Conservation (phyloP, 805 yeast genomes). For the Zygoascus bituminiphila region DNA sequence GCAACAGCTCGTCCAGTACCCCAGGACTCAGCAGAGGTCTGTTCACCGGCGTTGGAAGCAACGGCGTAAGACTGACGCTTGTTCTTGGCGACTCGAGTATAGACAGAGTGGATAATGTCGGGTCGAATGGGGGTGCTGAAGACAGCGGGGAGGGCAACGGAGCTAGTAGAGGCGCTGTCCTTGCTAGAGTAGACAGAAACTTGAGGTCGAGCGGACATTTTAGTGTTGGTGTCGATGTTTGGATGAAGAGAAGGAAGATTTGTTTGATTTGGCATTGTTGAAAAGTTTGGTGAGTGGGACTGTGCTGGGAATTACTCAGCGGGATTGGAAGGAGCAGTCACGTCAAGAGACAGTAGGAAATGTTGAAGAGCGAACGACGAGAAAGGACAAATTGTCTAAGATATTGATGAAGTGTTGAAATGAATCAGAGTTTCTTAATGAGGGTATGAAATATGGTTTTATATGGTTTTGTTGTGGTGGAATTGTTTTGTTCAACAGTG, state of each 20-base stretch:
- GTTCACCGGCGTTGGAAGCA: slow-evolving; percentile 98
- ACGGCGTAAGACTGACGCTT: slow-evolving; percentile 99
- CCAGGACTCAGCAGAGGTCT: slow-evolving; percentile 99
- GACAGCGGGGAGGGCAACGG: slow-evolving; percentile 95
- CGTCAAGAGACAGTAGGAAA: no score
- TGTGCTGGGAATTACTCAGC: slow-evolving; percentile 1
- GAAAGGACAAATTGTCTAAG: no score
- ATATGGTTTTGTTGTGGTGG: no score
- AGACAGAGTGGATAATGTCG: slow-evolving; percentile 97
- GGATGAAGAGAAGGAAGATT: not conserved
- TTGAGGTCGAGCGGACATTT: slow-evolving; percentile 80
- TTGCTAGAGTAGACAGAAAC: slow-evolving; percentile 85
- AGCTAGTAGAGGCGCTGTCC: slow-evolving; percentile 79
- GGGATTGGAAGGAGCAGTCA: not conserved
- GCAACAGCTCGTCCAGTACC: slow-evolving; percentile 99
- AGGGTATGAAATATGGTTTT: no score
- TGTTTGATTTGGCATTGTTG: not conserved
- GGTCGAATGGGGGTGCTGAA: slow-evolving; percentile 99
- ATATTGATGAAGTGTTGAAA: no score
- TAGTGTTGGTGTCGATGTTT: slow-evolving; percentile 14
- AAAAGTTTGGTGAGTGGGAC: not conserved
- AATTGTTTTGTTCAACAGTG: no score
- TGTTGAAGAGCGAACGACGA: no score
- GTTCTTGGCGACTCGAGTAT: slow-evolving; percentile 98
- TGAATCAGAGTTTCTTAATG: no score